Evolutionary conservation across 352 stramenopile genomes (phyloP).

Genomic region (Globisporangium uncinulatum): DNA sequence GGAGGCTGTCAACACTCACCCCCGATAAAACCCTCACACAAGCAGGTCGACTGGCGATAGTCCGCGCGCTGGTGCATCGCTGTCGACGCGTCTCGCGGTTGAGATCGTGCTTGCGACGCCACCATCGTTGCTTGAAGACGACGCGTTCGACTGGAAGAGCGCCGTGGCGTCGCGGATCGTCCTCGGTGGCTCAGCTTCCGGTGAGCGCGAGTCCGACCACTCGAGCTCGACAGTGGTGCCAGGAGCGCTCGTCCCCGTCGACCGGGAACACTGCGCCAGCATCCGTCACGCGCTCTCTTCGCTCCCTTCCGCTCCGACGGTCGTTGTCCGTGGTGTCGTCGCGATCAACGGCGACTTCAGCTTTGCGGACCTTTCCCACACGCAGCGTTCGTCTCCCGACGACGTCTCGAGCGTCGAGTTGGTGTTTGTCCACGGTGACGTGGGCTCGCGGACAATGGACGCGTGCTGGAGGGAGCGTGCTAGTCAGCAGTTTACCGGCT

Average conservation of each 20-base stretch:
- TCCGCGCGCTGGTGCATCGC: background rate
- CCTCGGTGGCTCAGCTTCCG: background rate
- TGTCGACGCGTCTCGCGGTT: constrained; percentile 12
- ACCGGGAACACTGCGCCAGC: background rate
- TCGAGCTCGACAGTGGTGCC: constrained; percentile 5
- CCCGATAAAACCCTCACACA: no score
- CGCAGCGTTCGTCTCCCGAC: background rate
- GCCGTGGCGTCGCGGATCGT: background rate
- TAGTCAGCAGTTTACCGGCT: background rate
- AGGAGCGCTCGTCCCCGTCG: background rate
- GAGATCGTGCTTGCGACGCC: constrained; percentile 3
- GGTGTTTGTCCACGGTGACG: constrained; percentile 9
- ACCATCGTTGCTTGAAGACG: background rate
- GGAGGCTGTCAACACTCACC: no score
- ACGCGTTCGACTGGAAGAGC: background rate
- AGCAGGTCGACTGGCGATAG: background rate
- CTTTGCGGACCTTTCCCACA: background rate
- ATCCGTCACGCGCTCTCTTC: background rate
- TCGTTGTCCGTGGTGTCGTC: constrained; percentile 1
- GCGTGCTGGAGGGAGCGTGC: background rate
- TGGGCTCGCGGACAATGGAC: constrained; percentile 8
- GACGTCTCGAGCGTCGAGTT: background rate
- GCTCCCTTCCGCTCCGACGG: no score
- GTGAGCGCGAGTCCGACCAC: background rate
- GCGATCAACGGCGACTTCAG: constrained; percentile 6